A percentile compares a stretch with the other conserved stretches of the same genome.
Conservation (phyloP, 2,329 filamentous ascomycete genomes). For the Exophiala sp. region DNA sequence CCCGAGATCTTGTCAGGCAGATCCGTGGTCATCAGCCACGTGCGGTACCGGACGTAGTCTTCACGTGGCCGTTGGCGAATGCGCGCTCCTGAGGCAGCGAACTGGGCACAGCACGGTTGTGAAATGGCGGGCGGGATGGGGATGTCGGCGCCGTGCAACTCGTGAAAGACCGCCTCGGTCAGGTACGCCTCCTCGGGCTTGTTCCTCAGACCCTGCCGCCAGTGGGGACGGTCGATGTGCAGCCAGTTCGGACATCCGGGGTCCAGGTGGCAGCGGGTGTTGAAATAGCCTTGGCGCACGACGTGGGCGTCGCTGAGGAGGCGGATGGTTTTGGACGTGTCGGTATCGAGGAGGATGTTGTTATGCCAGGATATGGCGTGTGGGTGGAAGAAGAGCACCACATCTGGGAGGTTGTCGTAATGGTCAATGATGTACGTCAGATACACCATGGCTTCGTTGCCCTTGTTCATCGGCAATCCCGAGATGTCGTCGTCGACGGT, state of each 20-base stretch:
- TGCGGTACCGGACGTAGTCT: slow-evolving; percentile 57
- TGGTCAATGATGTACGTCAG: slow-evolving; percentile 62
- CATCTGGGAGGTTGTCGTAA: slow-evolving; percentile 57
- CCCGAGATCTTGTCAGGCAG: slow-evolving; percentile 56
- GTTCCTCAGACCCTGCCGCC: slow-evolving; percentile 36
- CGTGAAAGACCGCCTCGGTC: slow-evolving; percentile 45
- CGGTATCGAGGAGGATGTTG: slow-evolving; percentile 50
- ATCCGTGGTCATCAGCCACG: slow-evolving; percentile 59
- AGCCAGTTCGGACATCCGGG: slow-evolving; percentile 60
- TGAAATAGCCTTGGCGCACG: slow-evolving; percentile 55
- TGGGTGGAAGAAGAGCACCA: slow-evolving; percentile 60
- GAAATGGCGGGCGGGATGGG: slow-evolving; percentile 49
- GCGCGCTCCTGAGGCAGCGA: slow-evolving; percentile 57
- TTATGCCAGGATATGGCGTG: slow-evolving; percentile 59
- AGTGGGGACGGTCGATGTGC: slow-evolving; percentile 40
- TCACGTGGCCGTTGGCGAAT: slow-evolving; percentile 54
- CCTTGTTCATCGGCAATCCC: slow-evolving; percentile 52
- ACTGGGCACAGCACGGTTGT: slow-evolving; percentile 63
- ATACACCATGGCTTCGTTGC: slow-evolving; percentile 61
- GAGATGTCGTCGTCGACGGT: slow-evolving; percentile 11
- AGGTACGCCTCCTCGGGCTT: slow-evolving; percentile 49
- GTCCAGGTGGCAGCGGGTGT: slow-evolving; percentile 56
- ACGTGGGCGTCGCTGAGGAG: slow-evolving; percentile 52
- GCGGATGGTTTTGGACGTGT: slow-evolving; percentile 49
- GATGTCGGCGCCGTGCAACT: slow-evolving; percentile 32